Percentiles rank a stretch among this genome's conserved stretches.
Conservation (phyloP, 352 stramenopile genomes). For the Pythium dissotocum region DNA sequence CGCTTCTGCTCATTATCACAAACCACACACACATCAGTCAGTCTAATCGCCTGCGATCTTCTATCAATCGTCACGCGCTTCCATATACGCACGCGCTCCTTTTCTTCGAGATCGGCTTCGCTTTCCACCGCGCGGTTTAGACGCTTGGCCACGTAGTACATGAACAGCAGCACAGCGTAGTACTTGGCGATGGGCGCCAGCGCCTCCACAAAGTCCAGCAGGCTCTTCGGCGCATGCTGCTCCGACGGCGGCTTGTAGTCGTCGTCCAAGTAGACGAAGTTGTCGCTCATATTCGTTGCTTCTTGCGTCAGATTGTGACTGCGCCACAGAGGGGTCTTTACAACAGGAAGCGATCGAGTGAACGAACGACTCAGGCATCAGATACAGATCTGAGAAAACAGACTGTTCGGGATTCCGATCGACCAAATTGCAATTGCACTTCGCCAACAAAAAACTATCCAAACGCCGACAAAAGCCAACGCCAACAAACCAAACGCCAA, state of each 20-base stretch:
- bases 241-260: conserved; percentile 23
- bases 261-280: conserved; percentile 20
- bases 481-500: conserved; percentile 4
- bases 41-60: not conserved
- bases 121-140: conserved; percentile 62
- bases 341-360: not conserved
- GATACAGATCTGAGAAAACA: conserved; percentile 14
- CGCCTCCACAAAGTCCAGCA: conserved; percentile 54
- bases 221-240: conserved; percentile 36
- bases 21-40: not conserved
- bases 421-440: not conserved
- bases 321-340: not conserved
- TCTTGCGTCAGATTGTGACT: not conserved
- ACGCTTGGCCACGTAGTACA: conserved; percentile 60
- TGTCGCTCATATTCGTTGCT: conserved; percentile 17
- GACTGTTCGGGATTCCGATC: not conserved
- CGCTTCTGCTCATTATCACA: conserved; percentile 16
- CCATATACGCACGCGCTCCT: conserved; percentile 29
- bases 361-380: conserved; percentile 22
- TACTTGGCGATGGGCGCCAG: conserved; percentile 78
- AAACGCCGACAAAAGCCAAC: not conserved
- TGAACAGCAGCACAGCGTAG: conserved; percentile 58
- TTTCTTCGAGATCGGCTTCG: conserved; percentile 47
- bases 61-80: not conserved
- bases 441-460: not conserved